Conservation (phyloP, 306 rosid species). For the Leucaena leucocephala region DNA sequence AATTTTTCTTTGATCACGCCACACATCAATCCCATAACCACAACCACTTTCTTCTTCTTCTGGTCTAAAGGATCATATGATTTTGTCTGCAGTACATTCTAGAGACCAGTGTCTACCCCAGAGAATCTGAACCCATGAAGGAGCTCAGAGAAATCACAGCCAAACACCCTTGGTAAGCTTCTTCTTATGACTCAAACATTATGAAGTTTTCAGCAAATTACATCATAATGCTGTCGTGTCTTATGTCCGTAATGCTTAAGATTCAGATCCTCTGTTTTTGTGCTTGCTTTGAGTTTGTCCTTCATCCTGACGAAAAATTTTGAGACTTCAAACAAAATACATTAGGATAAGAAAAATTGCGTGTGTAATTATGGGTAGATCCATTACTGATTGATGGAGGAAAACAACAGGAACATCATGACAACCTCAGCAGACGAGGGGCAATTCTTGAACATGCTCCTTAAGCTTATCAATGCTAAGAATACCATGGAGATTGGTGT, state of each 20-base stretch:
- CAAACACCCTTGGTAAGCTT: conserved; percentile 73
- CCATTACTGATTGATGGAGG: conserved; percentile 26
- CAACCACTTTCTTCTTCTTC: not conserved
- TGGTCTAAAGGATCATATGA: conserved; percentile 9
- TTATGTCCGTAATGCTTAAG: too few species aligned
- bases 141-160: conserved; percentile 92
- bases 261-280: not conserved
- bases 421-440: conserved; percentile 96
- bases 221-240: too few species aligned
- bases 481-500: conserved; percentile 98
- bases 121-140: conserved; percentile 89
- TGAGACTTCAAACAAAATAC: not conserved
- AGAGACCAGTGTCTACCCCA: conserved; percentile 91
- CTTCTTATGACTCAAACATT: too few species aligned
- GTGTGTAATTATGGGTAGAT: not conserved
- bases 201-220: too few species aligned
- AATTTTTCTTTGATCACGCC: not conserved
- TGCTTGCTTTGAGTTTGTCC: not conserved
- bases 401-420: conserved; percentile 81
- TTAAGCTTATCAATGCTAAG: conserved; percentile 90
- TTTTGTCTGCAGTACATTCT: conserved; percentile 60
- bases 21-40: not conserved
- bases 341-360: not conserved
- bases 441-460: conserved; percentile 84
- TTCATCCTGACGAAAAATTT: not conserved